Evolutionary conservation across 2,329 filamentous ascomycete species (phyloP).

Genomic region (Sarocladium kiliense): DNA sequence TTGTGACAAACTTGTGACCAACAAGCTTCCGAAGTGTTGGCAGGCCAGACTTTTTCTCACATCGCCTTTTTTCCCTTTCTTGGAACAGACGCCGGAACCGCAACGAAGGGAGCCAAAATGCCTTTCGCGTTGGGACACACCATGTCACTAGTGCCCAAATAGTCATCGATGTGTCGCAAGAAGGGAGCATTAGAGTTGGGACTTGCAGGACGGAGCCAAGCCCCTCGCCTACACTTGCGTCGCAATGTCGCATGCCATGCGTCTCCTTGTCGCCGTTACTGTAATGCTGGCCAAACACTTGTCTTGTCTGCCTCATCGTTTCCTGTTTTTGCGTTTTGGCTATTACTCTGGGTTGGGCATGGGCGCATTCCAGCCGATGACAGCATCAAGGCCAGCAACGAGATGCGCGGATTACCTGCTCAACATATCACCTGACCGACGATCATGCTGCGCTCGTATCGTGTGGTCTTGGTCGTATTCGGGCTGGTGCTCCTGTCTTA

Average conservation of each 20-base stretch:
- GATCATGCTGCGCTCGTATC: constrained; percentile 3
- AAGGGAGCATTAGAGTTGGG: constrained; percentile 9
- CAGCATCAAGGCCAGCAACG: background rate
- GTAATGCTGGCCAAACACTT: background rate
- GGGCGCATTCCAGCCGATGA: constrained; percentile 4
- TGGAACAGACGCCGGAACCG: background rate
- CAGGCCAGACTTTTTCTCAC: background rate
- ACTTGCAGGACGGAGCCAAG: constrained; percentile 3
- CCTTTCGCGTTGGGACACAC: background rate
- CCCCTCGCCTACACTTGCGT: background rate
- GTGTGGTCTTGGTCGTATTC: constrained; percentile 3
- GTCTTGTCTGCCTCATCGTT: background rate
- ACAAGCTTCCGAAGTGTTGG: background rate
- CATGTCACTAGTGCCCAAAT: constrained; percentile 4
- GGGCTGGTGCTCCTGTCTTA: constrained; percentile 4
- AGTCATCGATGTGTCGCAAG: constrained; percentile 4
- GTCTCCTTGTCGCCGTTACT: background rate
- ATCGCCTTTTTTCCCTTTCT: background rate
- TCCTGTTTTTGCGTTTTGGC: constrained; percentile 5
- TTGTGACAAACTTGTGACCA: background rate
- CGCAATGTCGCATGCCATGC: background rate
- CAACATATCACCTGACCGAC: background rate
- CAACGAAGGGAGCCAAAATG: background rate
- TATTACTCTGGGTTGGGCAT: background rate
- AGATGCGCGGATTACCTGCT: background rate